Conservation (phyloP, 169 alveolate genomes). For the Cryptosporidium andersoni region DNA sequence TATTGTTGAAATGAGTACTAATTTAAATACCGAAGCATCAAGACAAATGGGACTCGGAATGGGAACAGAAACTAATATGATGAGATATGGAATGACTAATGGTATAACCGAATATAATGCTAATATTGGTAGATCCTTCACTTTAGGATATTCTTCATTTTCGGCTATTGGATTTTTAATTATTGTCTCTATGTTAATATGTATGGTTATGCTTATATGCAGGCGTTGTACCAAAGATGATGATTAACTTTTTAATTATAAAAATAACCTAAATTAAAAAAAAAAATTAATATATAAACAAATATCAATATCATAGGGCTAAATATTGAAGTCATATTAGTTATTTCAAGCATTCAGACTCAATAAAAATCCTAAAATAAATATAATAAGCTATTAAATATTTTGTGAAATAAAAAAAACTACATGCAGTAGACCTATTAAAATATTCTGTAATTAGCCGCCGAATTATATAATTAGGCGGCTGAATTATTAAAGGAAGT, state of each 20-base stretch:
- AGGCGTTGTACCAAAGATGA: conserved; percentile 67
- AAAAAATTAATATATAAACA: too few species aligned
- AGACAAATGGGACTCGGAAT: background rate
- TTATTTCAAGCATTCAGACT: background rate
- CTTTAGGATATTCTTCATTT: conserved; percentile 8
- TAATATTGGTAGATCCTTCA: background rate
- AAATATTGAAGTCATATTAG: too few species aligned
- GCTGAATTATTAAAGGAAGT: too few species aligned
- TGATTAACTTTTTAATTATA: background rate
- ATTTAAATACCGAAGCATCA: background rate
- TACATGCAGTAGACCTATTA: too few species aligned
- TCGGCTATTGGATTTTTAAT: conserved; percentile 42
- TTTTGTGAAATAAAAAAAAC: too few species aligned
- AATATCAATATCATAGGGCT: too few species aligned
- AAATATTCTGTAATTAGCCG: too few species aligned
- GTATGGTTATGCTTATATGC: conserved; percentile 67
- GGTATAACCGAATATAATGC: background rate
- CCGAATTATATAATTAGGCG: too few species aligned
- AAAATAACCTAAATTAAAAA: background rate
- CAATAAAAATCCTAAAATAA: background rate
- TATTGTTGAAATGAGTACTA: background rate
- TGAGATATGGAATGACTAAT: background rate
- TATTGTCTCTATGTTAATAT: conserved; percentile 49
- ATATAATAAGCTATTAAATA: background rate
- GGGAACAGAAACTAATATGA: background rate